A percentile compares a stretch with the other conserved stretches of the same genome.
Evolutionary conservation across 2,329 filamentous ascomycete genomes (phyloP).

Genomic region (Calycina herbarum): DNA sequence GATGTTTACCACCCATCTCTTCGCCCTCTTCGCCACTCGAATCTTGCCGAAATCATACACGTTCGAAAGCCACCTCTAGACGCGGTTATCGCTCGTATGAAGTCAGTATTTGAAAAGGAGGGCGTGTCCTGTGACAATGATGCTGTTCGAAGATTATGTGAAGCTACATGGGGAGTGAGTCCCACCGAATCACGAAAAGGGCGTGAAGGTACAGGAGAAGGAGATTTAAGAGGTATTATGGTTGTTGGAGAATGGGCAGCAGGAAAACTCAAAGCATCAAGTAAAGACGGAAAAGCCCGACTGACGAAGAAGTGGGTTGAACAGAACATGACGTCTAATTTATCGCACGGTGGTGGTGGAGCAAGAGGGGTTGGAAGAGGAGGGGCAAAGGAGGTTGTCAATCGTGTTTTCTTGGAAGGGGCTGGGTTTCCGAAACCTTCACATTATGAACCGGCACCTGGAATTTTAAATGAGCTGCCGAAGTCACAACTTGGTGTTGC

Average conservation of each 20-base stretch:
- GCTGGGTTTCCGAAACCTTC: slow-evolving; percentile 61
- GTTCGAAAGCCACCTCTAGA: slow-evolving; percentile 87
- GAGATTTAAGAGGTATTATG: slow-evolving; percentile 79
- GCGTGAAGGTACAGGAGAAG: slow-evolving; percentile 66
- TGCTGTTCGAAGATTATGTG: slow-evolving; percentile 80
- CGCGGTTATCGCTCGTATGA: slow-evolving; percentile 78
- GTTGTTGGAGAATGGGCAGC: slow-evolving; percentile 88
- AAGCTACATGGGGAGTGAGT: slow-evolving; percentile 78
- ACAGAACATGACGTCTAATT: slow-evolving; percentile 64
- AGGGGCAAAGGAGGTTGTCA: slow-evolving; percentile 71
- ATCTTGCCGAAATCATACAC: slow-evolving; percentile 84
- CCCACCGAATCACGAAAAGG: slow-evolving; percentile 69
- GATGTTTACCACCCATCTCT: slow-evolving; percentile 93
- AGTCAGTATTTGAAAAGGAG: slow-evolving; percentile 83
- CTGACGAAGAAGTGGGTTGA: slow-evolving; percentile 79
- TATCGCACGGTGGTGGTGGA: slow-evolving; percentile 69
- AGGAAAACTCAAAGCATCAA: slow-evolving; percentile 59
- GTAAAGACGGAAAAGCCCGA: slow-evolving; percentile 42
- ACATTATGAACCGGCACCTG: slow-evolving; percentile 27
- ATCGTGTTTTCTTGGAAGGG: slow-evolving; percentile 76
- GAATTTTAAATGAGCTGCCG: slow-evolving; percentile 41
- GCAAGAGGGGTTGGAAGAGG: slow-evolving; percentile 72
- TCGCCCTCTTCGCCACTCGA: slow-evolving; percentile 80
- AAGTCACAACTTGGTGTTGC: slow-evolving; percentile 66
- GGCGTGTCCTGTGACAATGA: slow-evolving; percentile 86